Evolutionary conservation across 73 alveolate species (phyloP).

Genomic region (Breviolum minutum): DNA sequence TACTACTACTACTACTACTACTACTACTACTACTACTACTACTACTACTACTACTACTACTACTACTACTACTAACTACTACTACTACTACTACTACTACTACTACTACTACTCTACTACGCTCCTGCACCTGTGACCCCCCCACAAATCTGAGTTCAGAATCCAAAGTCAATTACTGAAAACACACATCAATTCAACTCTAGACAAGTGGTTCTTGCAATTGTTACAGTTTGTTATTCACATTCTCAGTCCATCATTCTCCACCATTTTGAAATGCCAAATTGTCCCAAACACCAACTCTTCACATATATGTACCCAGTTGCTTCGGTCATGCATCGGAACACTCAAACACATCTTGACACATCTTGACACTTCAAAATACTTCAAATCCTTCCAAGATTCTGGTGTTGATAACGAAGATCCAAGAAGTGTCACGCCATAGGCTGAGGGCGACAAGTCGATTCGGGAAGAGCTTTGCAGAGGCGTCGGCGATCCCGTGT

Average conservation of each 20-base stretch:
- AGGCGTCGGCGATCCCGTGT: constrained; percentile 10
- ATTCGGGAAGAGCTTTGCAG: not conserved
- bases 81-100: too few relatives aligned
- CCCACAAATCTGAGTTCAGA: not conserved
- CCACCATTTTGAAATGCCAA: too few relatives aligned
- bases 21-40: too few relatives aligned
- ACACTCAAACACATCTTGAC: too few relatives aligned
- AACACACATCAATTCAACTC: not conserved
- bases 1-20: too few relatives aligned
- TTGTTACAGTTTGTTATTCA: not conserved
- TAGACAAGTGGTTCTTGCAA: too few relatives aligned
- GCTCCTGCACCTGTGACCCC: too few relatives aligned
- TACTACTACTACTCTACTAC: too few relatives aligned
- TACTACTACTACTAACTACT: too few relatives aligned
- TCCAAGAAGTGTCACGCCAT: constrained; percentile 46
- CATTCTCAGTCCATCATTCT: not conserved
- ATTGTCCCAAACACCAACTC: too few relatives aligned
- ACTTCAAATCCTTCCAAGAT: not conserved
- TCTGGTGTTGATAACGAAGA: not conserved
- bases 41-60: too few relatives aligned
- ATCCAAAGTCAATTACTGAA: not conserved
- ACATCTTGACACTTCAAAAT: not conserved
- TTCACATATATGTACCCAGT: not conserved
- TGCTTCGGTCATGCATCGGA: too few relatives aligned
- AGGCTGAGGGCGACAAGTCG: constrained; percentile 49